phyloP scores from a whole-genome alignment of 164 flowering plant species.

The Chimonanthus praecox region DNA sequence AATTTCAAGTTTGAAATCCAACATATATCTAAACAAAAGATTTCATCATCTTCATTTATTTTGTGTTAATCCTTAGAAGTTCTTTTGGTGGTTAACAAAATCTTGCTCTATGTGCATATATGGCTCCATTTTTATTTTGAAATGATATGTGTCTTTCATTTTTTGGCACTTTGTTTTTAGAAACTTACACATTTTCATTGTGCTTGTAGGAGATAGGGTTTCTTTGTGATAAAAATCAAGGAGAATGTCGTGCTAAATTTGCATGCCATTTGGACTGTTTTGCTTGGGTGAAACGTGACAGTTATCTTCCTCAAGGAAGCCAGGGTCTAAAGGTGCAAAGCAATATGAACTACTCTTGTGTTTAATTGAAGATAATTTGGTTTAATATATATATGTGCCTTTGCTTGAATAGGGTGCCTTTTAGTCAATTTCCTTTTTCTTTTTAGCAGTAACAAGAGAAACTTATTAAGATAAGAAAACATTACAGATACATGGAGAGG shows the following conservation, averaged over 20 bases:
- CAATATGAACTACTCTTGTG: background rate
- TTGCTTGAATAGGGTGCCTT: background rate
- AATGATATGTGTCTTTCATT: background rate
- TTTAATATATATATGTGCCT: background rate
- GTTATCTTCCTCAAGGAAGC: slow-evolving; percentile 99
- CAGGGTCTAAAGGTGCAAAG: slow-evolving; percentile 83
- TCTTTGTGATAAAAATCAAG: slow-evolving; percentile 81
- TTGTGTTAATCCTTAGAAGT: background rate
- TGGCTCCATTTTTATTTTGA: background rate
- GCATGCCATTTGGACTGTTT: slow-evolving; percentile 98
- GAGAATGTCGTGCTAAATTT: slow-evolving; percentile 97
- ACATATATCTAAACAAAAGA: too few relatives aligned
- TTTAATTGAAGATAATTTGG: background rate
- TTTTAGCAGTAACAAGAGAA: too few relatives aligned
- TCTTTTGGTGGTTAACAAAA: background rate
- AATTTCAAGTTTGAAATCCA: too few relatives aligned
- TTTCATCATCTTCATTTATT: background rate
- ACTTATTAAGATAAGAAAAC: too few relatives aligned
- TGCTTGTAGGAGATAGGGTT: slow-evolving; percentile 83
- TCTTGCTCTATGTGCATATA: background rate
- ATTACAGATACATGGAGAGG: too few relatives aligned
- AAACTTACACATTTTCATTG: background rate
- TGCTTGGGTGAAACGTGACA: slow-evolving; percentile 99
- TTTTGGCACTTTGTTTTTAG: background rate
- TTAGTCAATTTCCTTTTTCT: too few relatives aligned